Base-by-base conservation (phyloP, 2,329 filamentous ascomycete species). In the Scorias spongiosa region DNA sequence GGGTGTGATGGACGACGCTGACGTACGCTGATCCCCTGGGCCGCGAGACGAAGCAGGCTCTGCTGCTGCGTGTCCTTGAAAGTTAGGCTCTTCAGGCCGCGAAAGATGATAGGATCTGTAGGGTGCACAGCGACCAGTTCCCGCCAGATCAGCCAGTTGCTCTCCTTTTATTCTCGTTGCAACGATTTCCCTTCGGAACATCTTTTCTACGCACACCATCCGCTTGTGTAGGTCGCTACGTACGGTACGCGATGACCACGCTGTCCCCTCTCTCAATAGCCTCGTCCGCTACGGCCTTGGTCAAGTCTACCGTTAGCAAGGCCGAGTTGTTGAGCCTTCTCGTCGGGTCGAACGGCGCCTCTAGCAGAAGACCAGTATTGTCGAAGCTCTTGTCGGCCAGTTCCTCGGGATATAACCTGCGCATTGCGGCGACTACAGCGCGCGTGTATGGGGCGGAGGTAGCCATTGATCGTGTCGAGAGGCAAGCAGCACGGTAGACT, bases 21-120 rank as follows among this genome's bases (percentile, higher is more conserved):
- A 45, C 49, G 10, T 55, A 60, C 87, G 51, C 87, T 93, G 55
- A 98, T 86, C 30, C 89, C 88, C 61, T 84, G 78, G 49, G 84
- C 82, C 40, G 81, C 83, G 10, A 98, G 74, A 39, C 81, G 76
- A 3, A 98, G 72, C 29, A 98, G 75, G 6, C 84, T 84, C 38
- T 80, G 75, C 60, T 98, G 91, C 62, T 96, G 91, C 9, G 85
- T 75, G 58, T 98, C 84, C 48, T 74, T 73, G 40, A 87, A 75
- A 29, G 85, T 93, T 58, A 98, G 69, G 50, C 84, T 81, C 66
- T 95, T 98, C 53, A 98, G 72, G 43, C 84, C 84, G 41, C 84
- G 79, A 70, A 98, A 98, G 59, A 98, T 96, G 60, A 96, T 91
- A 17, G 91, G 91, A 64, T 98, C 85, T 93, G 54, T 48, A 43